These are phyloP conservation scores for Fraxinus pennsylvanica DNA, from an alignment of 257 asterid genomes.

Conservation along the genomic window DNA sequence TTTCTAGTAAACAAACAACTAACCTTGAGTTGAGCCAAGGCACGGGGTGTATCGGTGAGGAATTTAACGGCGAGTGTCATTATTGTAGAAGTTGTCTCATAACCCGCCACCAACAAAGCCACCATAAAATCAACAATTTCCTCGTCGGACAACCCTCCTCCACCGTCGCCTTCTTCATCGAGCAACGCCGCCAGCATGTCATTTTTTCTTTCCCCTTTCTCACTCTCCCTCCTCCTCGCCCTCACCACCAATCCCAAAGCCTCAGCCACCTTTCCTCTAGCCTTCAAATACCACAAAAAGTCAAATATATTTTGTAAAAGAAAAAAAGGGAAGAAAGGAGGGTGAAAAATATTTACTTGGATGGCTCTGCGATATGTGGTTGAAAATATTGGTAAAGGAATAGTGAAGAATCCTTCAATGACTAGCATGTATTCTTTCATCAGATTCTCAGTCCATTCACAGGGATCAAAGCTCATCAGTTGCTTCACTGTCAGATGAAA, in stretches of 20 bases:
- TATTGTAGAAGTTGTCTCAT: slow-evolving; percentile 91
- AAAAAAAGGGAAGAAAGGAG: not conserved
- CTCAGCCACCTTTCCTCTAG: slow-evolving; percentile 92
- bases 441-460: slow-evolving; percentile 94
- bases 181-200: slow-evolving; percentile 93
- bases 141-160: slow-evolving; percentile 82
- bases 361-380: slow-evolving; percentile 90
- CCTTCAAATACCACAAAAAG: slow-evolving; percentile 39
- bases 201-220: slow-evolving; percentile 67
- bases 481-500: slow-evolving; percentile 92
- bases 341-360: slow-evolving; percentile 44
- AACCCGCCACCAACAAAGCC: slow-evolving; percentile 93
- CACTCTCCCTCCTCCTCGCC: slow-evolving; percentile 67
- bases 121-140: slow-evolving; percentile 90
- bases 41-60: slow-evolving; percentile 74
- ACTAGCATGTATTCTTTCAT: slow-evolving; percentile 98
- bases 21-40: slow-evolving; percentile 87
- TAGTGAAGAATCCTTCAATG: slow-evolving; percentile 90
- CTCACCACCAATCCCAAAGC: slow-evolving; percentile 80
- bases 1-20: no score
- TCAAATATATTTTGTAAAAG: not conserved
- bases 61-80: slow-evolving; percentile 93
- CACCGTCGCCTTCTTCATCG: slow-evolving; percentile 70
- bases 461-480: slow-evolving; percentile 95
- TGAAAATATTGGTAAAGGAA: slow-evolving; percentile 77